A percentile compares a stretch with the other conserved stretches of the same genome.
phyloP scores from a whole-genome alignment of 495 filamentous ascomycete species.

The Bryoglossum gracile region DNA sequence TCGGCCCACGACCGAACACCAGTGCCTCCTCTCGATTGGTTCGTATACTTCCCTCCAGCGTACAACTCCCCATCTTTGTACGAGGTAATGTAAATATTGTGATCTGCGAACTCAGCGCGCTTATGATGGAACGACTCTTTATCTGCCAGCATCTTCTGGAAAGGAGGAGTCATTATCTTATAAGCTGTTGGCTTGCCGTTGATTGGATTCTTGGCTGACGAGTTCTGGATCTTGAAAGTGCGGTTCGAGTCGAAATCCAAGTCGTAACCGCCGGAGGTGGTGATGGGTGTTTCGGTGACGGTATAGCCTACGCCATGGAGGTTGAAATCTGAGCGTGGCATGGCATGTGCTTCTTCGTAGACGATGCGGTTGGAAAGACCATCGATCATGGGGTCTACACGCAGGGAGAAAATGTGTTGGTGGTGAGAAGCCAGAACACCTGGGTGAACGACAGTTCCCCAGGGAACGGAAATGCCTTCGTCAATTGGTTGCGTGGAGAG shows the following conservation, averaged over 20 bases:
- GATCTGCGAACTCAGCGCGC: slow-evolving; percentile 76
- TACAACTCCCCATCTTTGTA: slow-evolving; percentile 75
- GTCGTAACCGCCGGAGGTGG: slow-evolving; percentile 55
- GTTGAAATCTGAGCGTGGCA: slow-evolving; percentile 68
- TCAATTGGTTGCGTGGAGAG: slow-evolving; percentile 78
- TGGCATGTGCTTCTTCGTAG: slow-evolving; percentile 64
- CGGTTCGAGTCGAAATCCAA: slow-evolving; percentile 56
- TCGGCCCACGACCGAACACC: slow-evolving; percentile 49
- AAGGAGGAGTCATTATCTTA: slow-evolving; percentile 65
- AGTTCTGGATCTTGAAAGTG: slow-evolving; percentile 75
- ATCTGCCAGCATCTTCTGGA: slow-evolving; percentile 75
- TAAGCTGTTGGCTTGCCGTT: slow-evolving; percentile 74
- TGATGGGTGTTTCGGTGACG: slow-evolving; percentile 52
- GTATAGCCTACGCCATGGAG: slow-evolving; percentile 74
- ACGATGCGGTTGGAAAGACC: slow-evolving; percentile 64
- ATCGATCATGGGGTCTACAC: slow-evolving; percentile 76
- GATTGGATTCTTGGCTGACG: slow-evolving; percentile 55
- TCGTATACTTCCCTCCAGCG: slow-evolving; percentile 78
- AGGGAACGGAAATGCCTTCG: slow-evolving; percentile 56
- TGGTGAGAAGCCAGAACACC: slow-evolving; percentile 78
- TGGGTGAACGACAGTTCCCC: slow-evolving; percentile 81
- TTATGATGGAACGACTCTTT: slow-evolving; percentile 58
- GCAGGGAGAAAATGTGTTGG: slow-evolving; percentile 86
- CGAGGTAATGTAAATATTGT: slow-evolving; percentile 73
- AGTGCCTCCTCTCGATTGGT: slow-evolving; percentile 64